phyloP scores from a whole-genome alignment of 75 land plant species.

The Adiantum capillusveneris region DNA sequence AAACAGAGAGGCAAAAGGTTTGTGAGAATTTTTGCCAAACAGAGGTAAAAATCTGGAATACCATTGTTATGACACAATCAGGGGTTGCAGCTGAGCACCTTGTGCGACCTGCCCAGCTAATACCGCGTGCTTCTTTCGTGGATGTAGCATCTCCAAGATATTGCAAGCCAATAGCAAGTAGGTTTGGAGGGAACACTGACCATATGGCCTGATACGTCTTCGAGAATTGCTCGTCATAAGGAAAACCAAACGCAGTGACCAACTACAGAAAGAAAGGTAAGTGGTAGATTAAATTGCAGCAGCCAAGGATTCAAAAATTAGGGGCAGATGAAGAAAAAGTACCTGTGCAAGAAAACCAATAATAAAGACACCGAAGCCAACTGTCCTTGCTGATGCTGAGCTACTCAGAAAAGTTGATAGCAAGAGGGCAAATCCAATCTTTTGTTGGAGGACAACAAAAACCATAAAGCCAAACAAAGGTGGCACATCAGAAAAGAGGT shows the following conservation, averaged over 20 bases:
- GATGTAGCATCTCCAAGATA: conserved; percentile 68
- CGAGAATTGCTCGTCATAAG: conserved; percentile 38
- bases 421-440: conserved; percentile 86
- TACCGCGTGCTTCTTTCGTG: conserved; percentile 53
- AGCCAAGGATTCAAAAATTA: no score
- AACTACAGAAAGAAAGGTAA: conserved; percentile 67
- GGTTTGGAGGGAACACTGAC: conserved; percentile 91
- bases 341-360: conserved; percentile 84
- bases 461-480: no score
- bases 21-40: no score
- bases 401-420: conserved; percentile 87
- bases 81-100: conserved; percentile 49
- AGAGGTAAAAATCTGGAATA: conserved; percentile 14
- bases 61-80: conserved; percentile 77
- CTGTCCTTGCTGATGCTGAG: conserved; percentile 70
- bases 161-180: conserved; percentile 58
- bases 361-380: conserved; percentile 75
- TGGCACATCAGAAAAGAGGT: no score
- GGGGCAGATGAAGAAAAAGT: not conserved
- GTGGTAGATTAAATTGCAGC: no score
- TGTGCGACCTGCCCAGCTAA: conserved; percentile 64
- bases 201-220: conserved; percentile 33
- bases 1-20: no score
- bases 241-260: conserved; percentile 80
- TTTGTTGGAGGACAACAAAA: no score